Base-by-base conservation (phyloP, 345 rosid genomes). In the Combretum micranthum region DNA sequence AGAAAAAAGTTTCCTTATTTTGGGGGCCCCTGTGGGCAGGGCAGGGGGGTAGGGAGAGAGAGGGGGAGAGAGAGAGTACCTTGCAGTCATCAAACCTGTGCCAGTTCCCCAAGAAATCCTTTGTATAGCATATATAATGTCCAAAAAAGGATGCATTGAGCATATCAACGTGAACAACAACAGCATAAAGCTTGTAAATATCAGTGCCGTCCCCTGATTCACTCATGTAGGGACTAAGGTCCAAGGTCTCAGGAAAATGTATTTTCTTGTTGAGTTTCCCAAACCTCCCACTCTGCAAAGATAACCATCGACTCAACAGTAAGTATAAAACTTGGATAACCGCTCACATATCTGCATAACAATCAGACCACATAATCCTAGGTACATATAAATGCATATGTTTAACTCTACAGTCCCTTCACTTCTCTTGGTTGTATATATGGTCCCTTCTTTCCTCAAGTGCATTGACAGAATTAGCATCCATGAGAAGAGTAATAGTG, bases 181-280 rank as follows among this genome's bases (percentile, higher is more conserved):
- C 97, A 1, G 99, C 96, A 67, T 87, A 90, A 15, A 94, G 96
- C 79, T 63, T 82, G 77, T 82, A 90, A 12, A 80, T 47, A 72
- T 90, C 84, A 50, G 81, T 57, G 43, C 80, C 86, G 65, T 83
- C 90, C 66, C 86, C 93, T 42, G 58, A 80, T 70, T 83, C 83
- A 39, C 87, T 90, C 87, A 84, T 82, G 79, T 87, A 94, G 53
- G 88, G 95, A 68, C 55, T 73, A 59, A 94, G 96, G 72, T 94
- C 75, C 55, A 94, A 75, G 13, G 81, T 83, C 79, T 84, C 95
- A 11, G 95, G 95, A 70, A 94, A 90, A 65, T 71, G 75, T 17
- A 94, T 80, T 73, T 82, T 72, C 85, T 94, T 94, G 83, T 94
- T 94, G 71, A 94, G 88, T 78, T 94, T 94, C 44, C 99, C 99